Evolutionary conservation across 23 red algal species (phyloP), one percentile per base, ranked within the genome.

Genomic region (Agarophyton chilense): DNA sequence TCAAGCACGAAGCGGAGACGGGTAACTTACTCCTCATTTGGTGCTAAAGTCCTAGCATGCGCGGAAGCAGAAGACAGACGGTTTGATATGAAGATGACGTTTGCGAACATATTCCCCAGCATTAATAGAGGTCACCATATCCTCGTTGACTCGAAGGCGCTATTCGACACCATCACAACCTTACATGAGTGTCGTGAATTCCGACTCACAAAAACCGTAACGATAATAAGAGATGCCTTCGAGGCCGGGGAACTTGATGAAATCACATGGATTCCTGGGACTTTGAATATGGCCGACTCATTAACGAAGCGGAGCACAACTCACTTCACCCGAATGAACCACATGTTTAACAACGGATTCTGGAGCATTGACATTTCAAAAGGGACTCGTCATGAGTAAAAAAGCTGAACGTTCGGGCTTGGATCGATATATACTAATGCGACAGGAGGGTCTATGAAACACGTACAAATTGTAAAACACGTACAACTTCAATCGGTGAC

Each of bases 121-220:
- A 19, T 54, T 8, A 0, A 39, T 47, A 47, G 9, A 16, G 45
- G 18, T 6, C 75, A 79, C 0, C 31, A 54, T 18, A 52, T 79
- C 14, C 14, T 50, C 13, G 50, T 55, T 9, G 43, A 79, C 24
- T 51, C 43, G 6, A 79, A 79, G 56, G 75, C 2, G 6, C 50
- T 79, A 6, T 79, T 47, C 19, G 75, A 79, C 32, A 79, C 2
- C 0, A 55, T 79, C 17, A 79, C 75, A 9, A 79, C 42, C 6
- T 0, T 79, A 22, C 75, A 79, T 24, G 75, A 79, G 65, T 72
- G 65, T n/a, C 16, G 75, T 0, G 50, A 52, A 29, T 79, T 46
- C 24, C 41, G 75, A 10, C 16, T 77, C 24, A 28, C 11, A 36
- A 28, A 77, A 47, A 77, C 40, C 10, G 71, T 77, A n/a, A 18